Base-by-base conservation (phyloP, 306 rosid genomes). In the Mimosa bimucronata region DNA sequence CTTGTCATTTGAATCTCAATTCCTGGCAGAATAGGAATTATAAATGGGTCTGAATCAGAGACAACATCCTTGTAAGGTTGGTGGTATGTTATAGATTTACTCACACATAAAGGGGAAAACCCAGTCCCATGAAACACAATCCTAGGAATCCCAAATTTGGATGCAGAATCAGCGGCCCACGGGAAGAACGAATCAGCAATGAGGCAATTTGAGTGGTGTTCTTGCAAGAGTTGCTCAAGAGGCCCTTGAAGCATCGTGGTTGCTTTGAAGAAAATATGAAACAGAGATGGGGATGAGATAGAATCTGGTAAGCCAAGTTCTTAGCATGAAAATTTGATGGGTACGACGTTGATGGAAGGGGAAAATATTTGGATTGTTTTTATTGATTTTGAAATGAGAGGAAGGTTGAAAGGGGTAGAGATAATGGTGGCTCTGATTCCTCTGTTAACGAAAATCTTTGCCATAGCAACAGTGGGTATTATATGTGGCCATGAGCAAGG, bases 101-200 rank as follows among this genome's bases (percentile, higher is more conserved):
- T 18, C 7, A 88, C 84, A 58, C 88, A 86, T 2, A 79, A 4
- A 5, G 97, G 76, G 65, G 90, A 87, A 65, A 75, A 87, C 8
- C 94, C 69, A 3, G 76, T 42, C 1, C 93, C 93, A 11, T 84
- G 85, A 38, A 94, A 94, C 62, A 77, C 82, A 16, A 91, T 45
- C 83, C 90, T 81, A 0, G 95, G 98, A 55, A 91, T 88, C 1
- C 81, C 81, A n/a, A 81, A 69, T 29, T 87, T 89, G 0, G 83
- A 74, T 1, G 94, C 88, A 2, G 85, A 86, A 18, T 90, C 88
- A 0, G 87, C 80, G 1, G 85, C 72, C 89, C 89, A 86, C 0
- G 91, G 88, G 64, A 80, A 93, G 52, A 87, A 76, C 48, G 61
- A 42, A 81, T 86, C 94, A 1, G 93, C 87, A 1, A 90, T 68